phyloP scores from a whole-genome alignment of 495 filamentous ascomycete species.

The Penicillium turbatum region DNA sequence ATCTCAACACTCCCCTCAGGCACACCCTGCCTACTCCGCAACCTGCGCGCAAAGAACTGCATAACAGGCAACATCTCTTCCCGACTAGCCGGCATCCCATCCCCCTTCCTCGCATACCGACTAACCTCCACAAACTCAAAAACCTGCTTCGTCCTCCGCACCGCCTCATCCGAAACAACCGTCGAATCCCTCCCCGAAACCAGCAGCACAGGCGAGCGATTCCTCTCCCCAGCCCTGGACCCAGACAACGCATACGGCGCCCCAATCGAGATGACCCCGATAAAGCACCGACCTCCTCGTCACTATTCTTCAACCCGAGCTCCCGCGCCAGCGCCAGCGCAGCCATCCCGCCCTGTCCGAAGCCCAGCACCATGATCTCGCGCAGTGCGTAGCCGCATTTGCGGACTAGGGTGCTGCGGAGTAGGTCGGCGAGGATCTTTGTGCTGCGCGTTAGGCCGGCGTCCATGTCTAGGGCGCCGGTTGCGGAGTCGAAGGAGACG shows the following conservation, averaged over 20 bases:
- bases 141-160: slow-evolving; percentile 56
- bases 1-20: slow-evolving; percentile 59
- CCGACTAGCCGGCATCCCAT: slow-evolving; percentile 75
- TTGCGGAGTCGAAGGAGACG: slow-evolving; percentile 57
- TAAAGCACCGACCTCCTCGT: slow-evolving; percentile 28
- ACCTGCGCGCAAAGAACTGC: slow-evolving; percentile 78
- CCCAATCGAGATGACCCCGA: slow-evolving; percentile 74
- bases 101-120: slow-evolving; percentile 68
- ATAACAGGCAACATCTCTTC: slow-evolving; percentile 93
- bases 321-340: slow-evolving; percentile 57
- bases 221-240: slow-evolving; percentile 41
- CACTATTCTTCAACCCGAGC: slow-evolving; percentile 11
- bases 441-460: slow-evolving; percentile 63
- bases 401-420: slow-evolving; percentile 55
- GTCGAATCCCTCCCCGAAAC: slow-evolving; percentile 61
- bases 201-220: slow-evolving; percentile 68
- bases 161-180: slow-evolving; percentile 57
- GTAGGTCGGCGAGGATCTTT: slow-evolving; percentile 49
- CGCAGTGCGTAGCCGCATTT: slow-evolving; percentile 66
- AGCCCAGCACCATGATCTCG: slow-evolving; percentile 77
- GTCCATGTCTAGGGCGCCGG: slow-evolving; percentile 70
- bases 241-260: slow-evolving; percentile 59
- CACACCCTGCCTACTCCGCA: slow-evolving; percentile 61
- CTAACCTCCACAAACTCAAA: slow-evolving; percentile 73
- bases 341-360: slow-evolving; percentile 82